Conservation (phyloP, 1,284 basidiomycete species). For the Austropuccinia psidii region DNA sequence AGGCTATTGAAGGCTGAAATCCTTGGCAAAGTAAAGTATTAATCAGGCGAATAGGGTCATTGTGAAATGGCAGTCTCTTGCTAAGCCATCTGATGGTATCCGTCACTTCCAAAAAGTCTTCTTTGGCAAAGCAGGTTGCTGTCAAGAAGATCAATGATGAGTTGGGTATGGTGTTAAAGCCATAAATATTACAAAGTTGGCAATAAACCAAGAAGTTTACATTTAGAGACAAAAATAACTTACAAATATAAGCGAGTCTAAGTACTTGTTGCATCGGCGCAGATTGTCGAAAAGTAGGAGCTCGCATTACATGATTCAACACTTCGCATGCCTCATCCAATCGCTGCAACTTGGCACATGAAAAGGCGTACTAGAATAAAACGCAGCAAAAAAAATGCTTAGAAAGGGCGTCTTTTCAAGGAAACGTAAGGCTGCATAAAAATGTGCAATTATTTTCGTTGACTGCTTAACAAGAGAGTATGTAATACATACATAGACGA, state of each 20-base stretch:
- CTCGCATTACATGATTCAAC: slow-evolving; percentile 66
- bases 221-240: not conserved
- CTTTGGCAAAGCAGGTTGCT: slow-evolving; percentile 64
- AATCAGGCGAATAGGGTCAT: slow-evolving; percentile 65
- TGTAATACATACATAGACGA: slow-evolving; percentile 61
- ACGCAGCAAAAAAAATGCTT: not conserved
- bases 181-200: not conserved
- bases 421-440: not conserved
- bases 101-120: slow-evolving; percentile 57
- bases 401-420: not conserved
- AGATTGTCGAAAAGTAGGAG: slow-evolving; percentile 62
- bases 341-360: slow-evolving; percentile 59
- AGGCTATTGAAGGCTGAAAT: slow-evolving; percentile 60
- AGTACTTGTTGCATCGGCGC: slow-evolving; percentile 56
- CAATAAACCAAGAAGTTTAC: not conserved
- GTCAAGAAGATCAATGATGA: not conserved
- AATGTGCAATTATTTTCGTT: not conserved
- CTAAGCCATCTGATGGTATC: slow-evolving; percentile 68
- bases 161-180: not conserved
- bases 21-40: slow-evolving; percentile 63
- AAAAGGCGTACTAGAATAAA: slow-evolving; percentile 67
- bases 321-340: slow-evolving; percentile 68
- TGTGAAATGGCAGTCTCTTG: slow-evolving; percentile 65
- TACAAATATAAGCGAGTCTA: slow-evolving; percentile 30
- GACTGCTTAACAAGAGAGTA: not conserved